phyloP scores from a whole-genome alignment of 306 rosid species.

The Hippophae gyantsensis region DNA sequence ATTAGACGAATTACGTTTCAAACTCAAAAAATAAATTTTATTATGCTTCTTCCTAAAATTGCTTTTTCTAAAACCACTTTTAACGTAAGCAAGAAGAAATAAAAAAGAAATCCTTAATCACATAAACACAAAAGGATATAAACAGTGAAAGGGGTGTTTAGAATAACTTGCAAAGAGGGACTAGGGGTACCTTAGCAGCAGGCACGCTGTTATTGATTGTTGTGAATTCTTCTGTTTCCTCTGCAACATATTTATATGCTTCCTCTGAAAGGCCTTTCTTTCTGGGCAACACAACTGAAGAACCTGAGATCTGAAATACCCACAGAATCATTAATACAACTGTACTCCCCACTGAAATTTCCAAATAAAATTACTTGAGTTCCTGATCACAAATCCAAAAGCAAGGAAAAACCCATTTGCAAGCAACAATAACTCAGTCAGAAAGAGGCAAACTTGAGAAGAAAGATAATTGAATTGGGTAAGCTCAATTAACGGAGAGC shows the following conservation, averaged over 20 bases:
- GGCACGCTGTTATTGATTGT: constrained; percentile 25
- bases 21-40: too few species aligned
- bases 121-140: background rate
- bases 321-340: background rate
- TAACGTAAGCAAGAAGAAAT: too few species aligned
- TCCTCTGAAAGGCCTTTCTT: constrained; percentile 19
- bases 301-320: constrained; percentile 51
- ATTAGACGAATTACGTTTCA: too few species aligned
- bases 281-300: constrained; percentile 49
- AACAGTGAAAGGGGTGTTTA: constrained; percentile 7
- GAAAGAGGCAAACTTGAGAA: too few species aligned
- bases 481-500: too few species aligned
- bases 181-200: constrained; percentile 48
- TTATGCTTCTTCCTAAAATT: too few species aligned
- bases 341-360: background rate
- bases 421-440: too few species aligned
- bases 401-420: background rate
- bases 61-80: too few species aligned
- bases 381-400: background rate
- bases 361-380: background rate
- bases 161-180: constrained; percentile 10
- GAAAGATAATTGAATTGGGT: too few species aligned
- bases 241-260: constrained; percentile 26
- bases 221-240: constrained; percentile 28
- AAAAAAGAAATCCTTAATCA: too few species aligned